These are phyloP conservation scores for Phytophthora citricola DNA, from an alignment of 352 stramenopile genomes.

Conservation along the genomic window DNA sequence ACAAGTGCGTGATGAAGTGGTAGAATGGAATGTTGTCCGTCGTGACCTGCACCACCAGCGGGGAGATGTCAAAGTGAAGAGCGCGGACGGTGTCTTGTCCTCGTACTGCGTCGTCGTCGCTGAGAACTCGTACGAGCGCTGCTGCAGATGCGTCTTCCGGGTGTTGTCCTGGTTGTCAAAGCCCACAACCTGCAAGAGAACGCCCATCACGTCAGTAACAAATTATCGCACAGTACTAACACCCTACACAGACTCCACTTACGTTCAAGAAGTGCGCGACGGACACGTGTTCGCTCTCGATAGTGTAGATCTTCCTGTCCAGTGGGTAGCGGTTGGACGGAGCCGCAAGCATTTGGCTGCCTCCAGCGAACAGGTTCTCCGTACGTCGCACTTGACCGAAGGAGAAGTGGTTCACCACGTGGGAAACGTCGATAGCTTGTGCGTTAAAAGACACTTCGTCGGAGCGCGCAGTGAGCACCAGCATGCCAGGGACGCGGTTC, in stretches of 20 bases:
- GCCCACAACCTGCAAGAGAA: conserved; percentile 61
- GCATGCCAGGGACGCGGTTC: conserved; percentile 74
- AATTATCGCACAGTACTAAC: neutral
- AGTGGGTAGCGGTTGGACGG: conserved; percentile 73
- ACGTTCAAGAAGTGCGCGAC: conserved; percentile 88
- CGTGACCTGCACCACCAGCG: conserved; percentile 74
- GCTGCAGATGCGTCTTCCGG: conserved; percentile 58
- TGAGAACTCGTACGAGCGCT: conserved; percentile 81
- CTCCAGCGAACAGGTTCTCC: conserved; percentile 65
- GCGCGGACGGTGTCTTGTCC: conserved; percentile 60
- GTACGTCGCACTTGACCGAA: conserved; percentile 80
- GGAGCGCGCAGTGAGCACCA: conserved; percentile 73
- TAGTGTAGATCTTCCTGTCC: conserved; percentile 59
- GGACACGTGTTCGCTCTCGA: conserved; percentile 74
- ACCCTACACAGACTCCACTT: conserved; percentile 51
- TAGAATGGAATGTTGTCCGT: conserved; percentile 82
- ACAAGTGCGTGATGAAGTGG: conserved; percentile 85
- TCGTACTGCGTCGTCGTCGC: conserved; percentile 81
- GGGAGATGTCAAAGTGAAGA: conserved; percentile 86
- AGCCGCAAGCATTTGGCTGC: conserved; percentile 41
- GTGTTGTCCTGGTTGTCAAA: conserved; percentile 74
- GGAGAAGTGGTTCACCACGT: conserved; percentile 85
- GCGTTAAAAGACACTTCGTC: conserved; percentile 77
- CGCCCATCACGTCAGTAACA: conserved; percentile 10
- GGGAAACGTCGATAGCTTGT: conserved; percentile 64